phyloP scores from a whole-genome alignment of 2,329 filamentous ascomycete genomes.

The Talaromyces funiculosus region DNA sequence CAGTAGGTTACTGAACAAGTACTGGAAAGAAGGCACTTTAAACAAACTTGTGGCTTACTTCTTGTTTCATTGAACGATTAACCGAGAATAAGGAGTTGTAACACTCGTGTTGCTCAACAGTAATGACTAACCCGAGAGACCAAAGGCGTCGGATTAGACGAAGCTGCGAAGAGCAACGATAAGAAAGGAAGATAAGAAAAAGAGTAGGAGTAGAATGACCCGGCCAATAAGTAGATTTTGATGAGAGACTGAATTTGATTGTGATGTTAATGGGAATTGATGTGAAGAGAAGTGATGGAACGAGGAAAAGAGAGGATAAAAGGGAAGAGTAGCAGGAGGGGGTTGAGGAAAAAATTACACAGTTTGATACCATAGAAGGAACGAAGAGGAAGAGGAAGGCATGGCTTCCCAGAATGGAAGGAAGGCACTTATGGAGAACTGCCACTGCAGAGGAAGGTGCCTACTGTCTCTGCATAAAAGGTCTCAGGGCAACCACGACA shows the following conservation, averaged over 20 bases:
- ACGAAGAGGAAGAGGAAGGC: constrained; percentile 19
- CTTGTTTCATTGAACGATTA: constrained; percentile 1
- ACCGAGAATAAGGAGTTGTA: not conserved
- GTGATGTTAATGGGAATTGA: constrained; percentile 29
- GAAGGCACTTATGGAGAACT: not conserved
- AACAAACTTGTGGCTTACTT: not conserved
- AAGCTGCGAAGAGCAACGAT: constrained; percentile 1
- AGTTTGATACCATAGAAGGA: not conserved
- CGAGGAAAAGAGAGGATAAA: constrained; percentile 17
- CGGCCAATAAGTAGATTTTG: constrained; percentile 49
- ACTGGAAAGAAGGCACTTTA: not conserved
- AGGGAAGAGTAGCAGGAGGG: constrained; percentile 18
- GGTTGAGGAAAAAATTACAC: constrained; percentile 15
- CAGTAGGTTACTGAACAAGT: not conserved
- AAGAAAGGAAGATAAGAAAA: constrained; percentile 16
- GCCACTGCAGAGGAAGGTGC: not conserved
- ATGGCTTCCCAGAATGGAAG: not conserved
- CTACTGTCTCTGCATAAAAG: not conserved
- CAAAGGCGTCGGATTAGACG: not conserved
- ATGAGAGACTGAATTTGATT: constrained; percentile 50
- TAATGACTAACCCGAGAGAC: not conserved
- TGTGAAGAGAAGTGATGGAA: constrained; percentile 26
- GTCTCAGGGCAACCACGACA: not conserved
- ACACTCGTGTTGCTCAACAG: not conserved
- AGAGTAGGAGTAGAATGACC: constrained; percentile 31